phyloP scores from a whole-genome alignment of 192 early-diverging fungal genomes.

The Dimargaris verticillata region DNA sequence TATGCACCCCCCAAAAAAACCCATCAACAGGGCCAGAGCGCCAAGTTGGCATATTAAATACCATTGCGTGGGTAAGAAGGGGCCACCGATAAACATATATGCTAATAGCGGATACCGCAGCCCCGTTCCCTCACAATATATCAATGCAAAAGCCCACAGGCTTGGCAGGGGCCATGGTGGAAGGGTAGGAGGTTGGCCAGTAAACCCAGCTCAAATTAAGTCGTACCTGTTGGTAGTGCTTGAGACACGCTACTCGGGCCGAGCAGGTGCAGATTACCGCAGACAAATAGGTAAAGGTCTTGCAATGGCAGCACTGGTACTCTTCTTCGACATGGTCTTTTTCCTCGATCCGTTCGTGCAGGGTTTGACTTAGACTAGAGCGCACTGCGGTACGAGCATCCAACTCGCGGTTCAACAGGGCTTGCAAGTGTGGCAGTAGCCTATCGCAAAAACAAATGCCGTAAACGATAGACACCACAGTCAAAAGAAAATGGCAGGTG shows the following conservation, averaged over 20 bases:
- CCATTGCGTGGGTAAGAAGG: too few species aligned
- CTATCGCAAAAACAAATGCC: conserved; percentile 13
- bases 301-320: conserved; percentile 50
- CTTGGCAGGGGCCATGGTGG: too few species aligned
- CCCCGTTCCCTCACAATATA: too few species aligned
- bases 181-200: neutral
- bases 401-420: conserved; percentile 38
- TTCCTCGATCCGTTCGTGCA: conserved; percentile 27
- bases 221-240: conserved; percentile 24
- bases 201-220: neutral
- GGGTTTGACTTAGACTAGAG: conserved; percentile 12
- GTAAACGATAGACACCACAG: neutral
- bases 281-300: conserved; percentile 55
- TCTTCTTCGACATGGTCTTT: conserved; percentile 34
- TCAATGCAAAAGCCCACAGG: too few species aligned
- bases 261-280: conserved; percentile 42
- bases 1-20: too few species aligned
- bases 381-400: conserved; percentile 23
- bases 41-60: too few species aligned
- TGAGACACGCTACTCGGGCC: conserved; percentile 38
- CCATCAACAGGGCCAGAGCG: too few species aligned
- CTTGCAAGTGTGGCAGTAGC: conserved; percentile 27
- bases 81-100: too few species aligned
- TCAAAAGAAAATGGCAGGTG: neutral
- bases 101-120: too few species aligned